phyloP scores from a whole-genome alignment of 2,329 filamentous ascomycete genomes.

The Alternaria incomplexa region DNA sequence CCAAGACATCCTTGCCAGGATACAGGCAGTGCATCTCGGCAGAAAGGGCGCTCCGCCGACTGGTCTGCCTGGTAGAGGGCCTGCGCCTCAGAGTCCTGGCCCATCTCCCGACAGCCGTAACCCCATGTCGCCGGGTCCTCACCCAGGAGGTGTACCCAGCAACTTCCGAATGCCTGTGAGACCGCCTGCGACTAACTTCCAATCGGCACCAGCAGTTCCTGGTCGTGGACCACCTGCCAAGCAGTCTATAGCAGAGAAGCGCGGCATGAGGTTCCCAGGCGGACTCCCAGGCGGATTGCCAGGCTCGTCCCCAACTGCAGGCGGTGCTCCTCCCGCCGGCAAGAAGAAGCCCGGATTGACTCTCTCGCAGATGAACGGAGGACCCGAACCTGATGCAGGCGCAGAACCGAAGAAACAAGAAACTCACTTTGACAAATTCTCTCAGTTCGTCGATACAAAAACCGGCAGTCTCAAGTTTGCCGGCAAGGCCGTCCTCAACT shows the following conservation, averaged over 20 bases:
- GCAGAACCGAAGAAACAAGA: slow-evolving; percentile 42
- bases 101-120: slow-evolving; percentile 24
- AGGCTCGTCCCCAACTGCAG: slow-evolving; percentile 51
- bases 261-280: slow-evolving; percentile 68
- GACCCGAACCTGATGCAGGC: slow-evolving; percentile 18
- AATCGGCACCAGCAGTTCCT: slow-evolving; percentile 57
- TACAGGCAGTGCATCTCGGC: slow-evolving; percentile 72
- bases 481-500: slow-evolving; percentile 87
- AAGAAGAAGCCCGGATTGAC: slow-evolving; percentile 53
- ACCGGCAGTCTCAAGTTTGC: slow-evolving; percentile 91
- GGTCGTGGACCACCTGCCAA: slow-evolving; percentile 58
- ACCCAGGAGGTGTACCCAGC: slow-evolving; percentile 50
- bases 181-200: slow-evolving; percentile 51
- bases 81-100: slow-evolving; percentile 36
- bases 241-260: slow-evolving; percentile 70
- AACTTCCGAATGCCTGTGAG: slow-evolving; percentile 54
- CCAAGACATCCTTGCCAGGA: slow-evolving; percentile 70
- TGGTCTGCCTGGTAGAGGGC: slow-evolving; percentile 31
- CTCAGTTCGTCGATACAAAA: slow-evolving; percentile 88
- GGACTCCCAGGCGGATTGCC: slow-evolving; percentile 63
- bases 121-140: slow-evolving; percentile 33
- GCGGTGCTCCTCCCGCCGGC: slow-evolving; percentile 38
- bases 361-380: slow-evolving; percentile 53
- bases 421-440: slow-evolving; percentile 68
- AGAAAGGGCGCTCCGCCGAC: slow-evolving; percentile 63